These are phyloP conservation scores for Phialemoniopsis sp. DNA, from an alignment of 2,329 filamentous ascomycete species.

Conservation along the genomic window DNA sequence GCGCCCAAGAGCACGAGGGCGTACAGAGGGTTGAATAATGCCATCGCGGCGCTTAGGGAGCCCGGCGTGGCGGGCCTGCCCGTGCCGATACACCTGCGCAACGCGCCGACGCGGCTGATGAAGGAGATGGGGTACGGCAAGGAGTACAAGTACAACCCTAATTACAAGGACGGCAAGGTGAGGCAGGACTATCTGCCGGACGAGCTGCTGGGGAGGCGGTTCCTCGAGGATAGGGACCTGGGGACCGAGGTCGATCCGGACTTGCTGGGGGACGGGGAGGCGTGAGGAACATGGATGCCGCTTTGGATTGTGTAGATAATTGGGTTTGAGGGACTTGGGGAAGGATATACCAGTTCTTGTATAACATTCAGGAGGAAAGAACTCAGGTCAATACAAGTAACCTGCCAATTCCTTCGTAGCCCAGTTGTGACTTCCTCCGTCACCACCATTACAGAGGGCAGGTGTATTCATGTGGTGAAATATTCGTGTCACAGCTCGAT, in stretches of 20 bases:
- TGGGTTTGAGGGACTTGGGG: no score
- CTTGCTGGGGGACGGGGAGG: slow-evolving; percentile 30
- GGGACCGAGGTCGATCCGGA: slow-evolving; percentile 76
- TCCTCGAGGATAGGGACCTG: slow-evolving; percentile 77
- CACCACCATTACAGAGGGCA: no score
- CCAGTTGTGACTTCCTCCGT: no score
- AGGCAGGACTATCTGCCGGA: slow-evolving; percentile 89
- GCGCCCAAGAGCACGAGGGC: slow-evolving; percentile 84
- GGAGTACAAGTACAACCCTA: slow-evolving; percentile 95
- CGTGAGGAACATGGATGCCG: no score
- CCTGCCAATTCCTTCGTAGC: no score
- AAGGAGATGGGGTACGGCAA: slow-evolving; percentile 86
- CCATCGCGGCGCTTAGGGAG: slow-evolving; percentile 73
- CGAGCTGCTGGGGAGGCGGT: slow-evolving; percentile 62
- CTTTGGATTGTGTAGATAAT: no score
- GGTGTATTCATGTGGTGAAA: no score
- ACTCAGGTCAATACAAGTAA: no score
- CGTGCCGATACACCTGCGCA: slow-evolving; percentile 82
- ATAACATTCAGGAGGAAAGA: no score
- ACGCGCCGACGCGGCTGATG: slow-evolving; percentile 91
- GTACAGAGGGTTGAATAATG: slow-evolving; percentile 79
- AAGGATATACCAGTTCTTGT: no score
- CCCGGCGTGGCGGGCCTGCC: slow-evolving; percentile 79
- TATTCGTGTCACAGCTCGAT: no score
- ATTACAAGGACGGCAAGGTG: slow-evolving; percentile 78